A percentile compares a stretch with the other conserved stretches of the same genome.
These are phyloP conservation scores for Zygosaccharomyces pseudobailii DNA, from an alignment of 1,139 yeast species.

Conservation along the genomic window DNA sequence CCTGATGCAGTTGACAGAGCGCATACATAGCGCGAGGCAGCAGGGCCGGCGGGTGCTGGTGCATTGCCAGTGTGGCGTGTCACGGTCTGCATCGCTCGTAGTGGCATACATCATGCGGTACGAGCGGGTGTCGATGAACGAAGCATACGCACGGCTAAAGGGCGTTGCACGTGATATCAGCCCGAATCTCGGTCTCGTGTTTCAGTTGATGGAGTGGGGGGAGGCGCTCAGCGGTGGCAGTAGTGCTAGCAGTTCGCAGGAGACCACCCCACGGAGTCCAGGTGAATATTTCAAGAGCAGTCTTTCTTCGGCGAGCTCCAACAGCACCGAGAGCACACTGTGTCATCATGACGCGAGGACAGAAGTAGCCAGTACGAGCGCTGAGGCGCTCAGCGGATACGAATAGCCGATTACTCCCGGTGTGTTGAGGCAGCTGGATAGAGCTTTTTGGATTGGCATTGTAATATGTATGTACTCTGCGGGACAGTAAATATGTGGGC, in stretches of 20 bases:
- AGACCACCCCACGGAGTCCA: constrained; percentile 17
- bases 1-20: constrained; percentile 51
- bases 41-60: constrained; percentile 52
- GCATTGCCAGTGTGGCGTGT: constrained; percentile 93
- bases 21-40: constrained; percentile 41
- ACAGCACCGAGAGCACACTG: neutral
- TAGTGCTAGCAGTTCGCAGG: constrained; percentile 7
- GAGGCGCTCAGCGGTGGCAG: constrained; percentile 10
- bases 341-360: neutral
- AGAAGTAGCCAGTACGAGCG: neutral
- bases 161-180: constrained; percentile 66
- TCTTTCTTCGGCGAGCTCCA: constrained; percentile 4
- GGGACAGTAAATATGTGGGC: neutral
- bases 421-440: neutral
- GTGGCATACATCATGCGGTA: constrained; percentile 79
- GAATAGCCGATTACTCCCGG: too few species aligned
- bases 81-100: constrained; percentile 79
- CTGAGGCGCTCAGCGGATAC: too few species aligned
- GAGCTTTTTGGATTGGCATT: neutral
- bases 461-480: neutral
- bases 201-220: constrained; percentile 81
- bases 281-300: constrained; percentile 10
- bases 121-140: constrained; percentile 57
- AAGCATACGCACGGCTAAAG: constrained; percentile 69
- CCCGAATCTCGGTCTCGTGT: constrained; percentile 87